A percentile compares a stretch with the other conserved stretches of the same genome.
Conservation (phyloP, 1,139 yeast species). For the Suhomyces atakaporum region DNA sequence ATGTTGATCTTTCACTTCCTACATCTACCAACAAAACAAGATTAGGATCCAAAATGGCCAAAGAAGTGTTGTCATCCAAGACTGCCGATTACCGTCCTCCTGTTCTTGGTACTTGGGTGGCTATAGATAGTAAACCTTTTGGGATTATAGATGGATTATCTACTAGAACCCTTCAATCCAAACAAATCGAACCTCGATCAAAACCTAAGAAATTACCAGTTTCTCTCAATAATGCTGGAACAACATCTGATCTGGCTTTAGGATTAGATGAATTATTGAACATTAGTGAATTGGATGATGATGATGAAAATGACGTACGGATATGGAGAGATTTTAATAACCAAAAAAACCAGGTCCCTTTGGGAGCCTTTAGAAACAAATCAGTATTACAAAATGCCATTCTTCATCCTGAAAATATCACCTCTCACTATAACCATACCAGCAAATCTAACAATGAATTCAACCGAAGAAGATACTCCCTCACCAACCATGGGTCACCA, state of each 20-base stretch:
- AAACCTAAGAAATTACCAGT: slow-evolving; percentile 22
- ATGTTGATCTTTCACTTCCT: slow-evolving; percentile 79
- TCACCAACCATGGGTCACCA: slow-evolving; percentile 11
- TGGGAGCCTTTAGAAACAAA: slow-evolving; percentile 87
- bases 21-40: slow-evolving; percentile 55
- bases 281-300: slow-evolving; percentile 85
- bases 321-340: slow-evolving; percentile 56
- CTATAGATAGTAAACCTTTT: slow-evolving; percentile 76
- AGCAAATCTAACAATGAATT: slow-evolving; percentile 24
- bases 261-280: slow-evolving; percentile 85
- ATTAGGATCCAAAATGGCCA: slow-evolving; percentile 75
- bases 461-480: slow-evolving; percentile 19
- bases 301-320: slow-evolving; percentile 56
- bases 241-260: slow-evolving; percentile 57
- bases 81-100: slow-evolving; percentile 90
- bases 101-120: slow-evolving; percentile 87
- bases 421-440: slow-evolving; percentile 28
- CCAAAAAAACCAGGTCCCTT: slow-evolving; percentile 64
- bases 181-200: slow-evolving; percentile 22
- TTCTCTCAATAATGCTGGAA: slow-evolving; percentile 3
- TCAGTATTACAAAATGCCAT: slow-evolving; percentile 46
- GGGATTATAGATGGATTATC: slow-evolving; percentile 94
- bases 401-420: slow-evolving; percentile 25
- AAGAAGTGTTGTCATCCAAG: slow-evolving; percentile 85
- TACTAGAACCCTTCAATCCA: slow-evolving; percentile 63